Base-by-base conservation (phyloP, 495 filamentous ascomycete genomes). In the Aspergillus mulundensis region DNA sequence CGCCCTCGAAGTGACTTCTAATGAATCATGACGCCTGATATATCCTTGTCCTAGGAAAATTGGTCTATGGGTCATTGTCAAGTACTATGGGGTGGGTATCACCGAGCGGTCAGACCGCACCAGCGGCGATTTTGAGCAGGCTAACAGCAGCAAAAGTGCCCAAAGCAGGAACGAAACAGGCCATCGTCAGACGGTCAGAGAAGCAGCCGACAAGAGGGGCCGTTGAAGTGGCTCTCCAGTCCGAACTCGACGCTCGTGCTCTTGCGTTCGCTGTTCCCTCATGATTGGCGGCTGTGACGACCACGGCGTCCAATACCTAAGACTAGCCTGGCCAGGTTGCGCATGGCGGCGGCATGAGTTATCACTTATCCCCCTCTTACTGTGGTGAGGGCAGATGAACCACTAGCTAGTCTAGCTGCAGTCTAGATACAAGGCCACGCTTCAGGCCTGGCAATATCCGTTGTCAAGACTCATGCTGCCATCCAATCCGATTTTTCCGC, bases 81-180 rank as follows among this genome's bases (percentile, higher is more conserved):
- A 36, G 48, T n/a, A 28, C 18, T 32, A 45, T 36, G 32, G 32
- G 7, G 58, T 61, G 62, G 62, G 24, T 48, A 39, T 56, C 30
- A 23, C 58, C 50, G 59, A 59, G 64, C 64, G 64, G 64, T 66
- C 64, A 66, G 63, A 66, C 48, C 54, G 49, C 61, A 54, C 61
- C 52, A 41, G 52, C 57, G 50, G 60, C 59, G 58, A 66, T 60
- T 63, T 4, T 8, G 8, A 63, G 45, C 59, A 63, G 58, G 59
- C 58, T 61, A 63, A 41, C 59, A 63, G 58, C 63, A 61, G 64
- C 64, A 66, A 53, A 63, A 49, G 59, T 66, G 61, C 64, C 64
- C 64, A 63, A 66, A 60, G 50, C 59, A 62, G 60, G 58, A 62
- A 61, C 58, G 25, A 56, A 54, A 57, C 56, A 53, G 34, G 41